Base-by-base conservation (phyloP, 2,329 filamentous ascomycete genomes). In the Fusarium proliferatum region DNA sequence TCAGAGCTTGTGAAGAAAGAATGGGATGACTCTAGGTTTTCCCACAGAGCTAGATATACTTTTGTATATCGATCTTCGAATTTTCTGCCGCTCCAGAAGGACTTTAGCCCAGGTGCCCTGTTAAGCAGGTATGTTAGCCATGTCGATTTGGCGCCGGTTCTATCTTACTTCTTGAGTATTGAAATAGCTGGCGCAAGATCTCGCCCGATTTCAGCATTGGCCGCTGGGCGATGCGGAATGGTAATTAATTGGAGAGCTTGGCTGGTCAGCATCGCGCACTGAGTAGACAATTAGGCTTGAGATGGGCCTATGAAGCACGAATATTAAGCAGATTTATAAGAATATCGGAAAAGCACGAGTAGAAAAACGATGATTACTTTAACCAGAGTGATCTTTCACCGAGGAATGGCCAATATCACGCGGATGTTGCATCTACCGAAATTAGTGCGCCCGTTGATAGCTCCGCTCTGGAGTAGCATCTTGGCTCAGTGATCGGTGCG, bases 1-100 rank as follows among this genome's bases (percentile, higher is more conserved):
- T 33, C 48, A 3, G 30, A 17, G 48, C 48, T 34, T 23, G 48
- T 51, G 7, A 51, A 51, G 10, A 51, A 51, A 1, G 21, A 33
- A 51, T 51, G 48, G 2, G 48, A 51, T 23, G 48, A 51, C 48
- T 34, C 48, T 23, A 51, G 15, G 2, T 34, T 34, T 0, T 51
- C 21, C 48, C 48, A 51, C 0, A 51, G 10, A 33, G 30, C 21
- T 6, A 51, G 15, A 19, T 23, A 33, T 34, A 51, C 30, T 19
- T n/a, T 33, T 23, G 48, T 51, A 23, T 34, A 51, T 5, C 48
- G 48, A 17, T 51, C 48, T 51, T 51, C 48, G 15, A 51, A 51
- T 6, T 34, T 51, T 23, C 28, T 51, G 21, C 48, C 48, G 2
- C 48, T 51, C 48, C 48, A 51, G 30, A 51, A 51, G 3, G 48